Percentiles rank a stretch among this genome's conserved stretches.
phyloP scores from a whole-genome alignment of 352 stramenopile species.

The Pythium aristosporum region DNA sequence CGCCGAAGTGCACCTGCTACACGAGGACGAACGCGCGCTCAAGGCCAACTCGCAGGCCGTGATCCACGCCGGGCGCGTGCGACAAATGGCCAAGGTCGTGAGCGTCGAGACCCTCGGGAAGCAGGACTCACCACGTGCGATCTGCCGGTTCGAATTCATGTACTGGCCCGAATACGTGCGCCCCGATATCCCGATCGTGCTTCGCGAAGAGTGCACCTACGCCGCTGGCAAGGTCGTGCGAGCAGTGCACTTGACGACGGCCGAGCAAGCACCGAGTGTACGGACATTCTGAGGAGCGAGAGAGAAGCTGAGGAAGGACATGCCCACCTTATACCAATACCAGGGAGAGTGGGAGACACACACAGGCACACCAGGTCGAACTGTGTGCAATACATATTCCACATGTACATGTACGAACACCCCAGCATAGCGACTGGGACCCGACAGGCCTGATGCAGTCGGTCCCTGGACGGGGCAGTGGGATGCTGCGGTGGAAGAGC shows the following conservation, averaged over 20 bases:
- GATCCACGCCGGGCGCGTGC: conserved; percentile 78
- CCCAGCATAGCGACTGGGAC: not conserved
- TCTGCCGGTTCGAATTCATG: conserved; percentile 86
- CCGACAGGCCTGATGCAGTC: no score
- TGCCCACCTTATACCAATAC: not conserved
- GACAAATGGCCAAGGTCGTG: conserved; percentile 81
- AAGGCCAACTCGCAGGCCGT: conserved; percentile 78
- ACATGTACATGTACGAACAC: not conserved
- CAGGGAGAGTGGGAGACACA: not conserved
- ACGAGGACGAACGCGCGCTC: conserved; percentile 44
- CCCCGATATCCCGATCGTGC: conserved; percentile 69
- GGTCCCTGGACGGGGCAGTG: not conserved
- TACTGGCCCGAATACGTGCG: conserved; percentile 86
- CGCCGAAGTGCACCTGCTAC: conserved; percentile 70
- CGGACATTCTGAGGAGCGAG: conserved; percentile 32
- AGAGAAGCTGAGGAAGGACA: not conserved
- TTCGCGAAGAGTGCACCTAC: conserved; percentile 64
- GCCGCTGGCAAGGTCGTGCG: conserved; percentile 70
- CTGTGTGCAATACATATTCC: conserved; percentile 20
- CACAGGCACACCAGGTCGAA: not conserved
- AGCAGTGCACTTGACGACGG: conserved; percentile 44
- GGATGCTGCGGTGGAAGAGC: not conserved
- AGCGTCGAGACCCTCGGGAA: conserved; percentile 30
- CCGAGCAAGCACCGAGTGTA: conserved; percentile 41
- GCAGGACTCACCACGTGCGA: conserved; percentile 30